phyloP scores from a whole-genome alignment of 805 yeast species.

The Zygoascus tannicola region DNA sequence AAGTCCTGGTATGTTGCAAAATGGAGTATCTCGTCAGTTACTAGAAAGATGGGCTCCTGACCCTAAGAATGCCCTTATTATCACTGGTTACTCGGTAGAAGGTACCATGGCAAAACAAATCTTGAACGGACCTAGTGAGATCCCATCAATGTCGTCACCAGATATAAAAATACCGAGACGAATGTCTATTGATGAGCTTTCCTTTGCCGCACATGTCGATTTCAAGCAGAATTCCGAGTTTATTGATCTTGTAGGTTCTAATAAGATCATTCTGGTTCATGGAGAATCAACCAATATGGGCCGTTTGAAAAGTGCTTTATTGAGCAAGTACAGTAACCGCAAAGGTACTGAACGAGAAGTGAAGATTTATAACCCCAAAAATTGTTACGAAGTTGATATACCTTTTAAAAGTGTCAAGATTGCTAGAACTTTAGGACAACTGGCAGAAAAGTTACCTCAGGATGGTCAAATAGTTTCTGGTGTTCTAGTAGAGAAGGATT shows the following conservation, averaged over 20 bases:
- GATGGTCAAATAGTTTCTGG: slow-evolving; percentile 56
- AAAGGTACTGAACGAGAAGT: slow-evolving; percentile 86
- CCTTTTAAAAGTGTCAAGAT: slow-evolving; percentile 75
- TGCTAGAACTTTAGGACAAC: slow-evolving; percentile 63
- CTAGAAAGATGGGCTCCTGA: slow-evolving; percentile 98
- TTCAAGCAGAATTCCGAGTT: slow-evolving; percentile 87
- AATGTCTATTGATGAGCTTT: slow-evolving; percentile 79
- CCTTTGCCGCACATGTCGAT: slow-evolving; percentile 99
- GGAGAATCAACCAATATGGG: slow-evolving; percentile 99
- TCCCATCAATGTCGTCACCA: slow-evolving; percentile 73
- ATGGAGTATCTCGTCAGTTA: slow-evolving; percentile 85
- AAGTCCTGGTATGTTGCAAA: slow-evolving; percentile 97
- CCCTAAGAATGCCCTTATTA: slow-evolving; percentile 71
- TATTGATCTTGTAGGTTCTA: slow-evolving; percentile 80
- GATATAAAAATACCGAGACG: slow-evolving; percentile 82
- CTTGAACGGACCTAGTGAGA: slow-evolving; percentile 81
- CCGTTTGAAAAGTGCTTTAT: slow-evolving; percentile 80
- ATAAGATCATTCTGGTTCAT: slow-evolving; percentile 82
- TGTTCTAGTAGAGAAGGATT: slow-evolving; percentile 82
- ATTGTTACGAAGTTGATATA: slow-evolving; percentile 69
- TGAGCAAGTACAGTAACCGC: slow-evolving; percentile 72
- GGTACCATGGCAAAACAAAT: slow-evolving; percentile 95
- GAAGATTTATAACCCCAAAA: slow-evolving; percentile 83
- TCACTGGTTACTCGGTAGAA: slow-evolving; percentile 97
- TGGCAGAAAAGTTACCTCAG: slow-evolving; percentile 41